Base-by-base conservation (phyloP, 176 grass and related monocot genomes). In the Cenchrus purpureus region DNA sequence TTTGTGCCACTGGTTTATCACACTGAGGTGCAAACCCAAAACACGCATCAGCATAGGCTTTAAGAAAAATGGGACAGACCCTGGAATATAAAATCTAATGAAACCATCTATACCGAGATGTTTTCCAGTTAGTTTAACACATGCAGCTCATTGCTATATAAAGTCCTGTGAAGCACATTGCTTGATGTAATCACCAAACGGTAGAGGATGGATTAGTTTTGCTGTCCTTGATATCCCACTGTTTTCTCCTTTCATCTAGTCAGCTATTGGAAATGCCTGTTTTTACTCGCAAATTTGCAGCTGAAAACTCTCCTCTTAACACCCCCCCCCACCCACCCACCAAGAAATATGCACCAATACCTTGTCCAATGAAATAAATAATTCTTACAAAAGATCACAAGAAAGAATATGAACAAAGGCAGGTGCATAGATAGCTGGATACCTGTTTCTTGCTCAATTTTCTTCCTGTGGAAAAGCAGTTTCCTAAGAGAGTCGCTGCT, bases 371-470 rank as follows among this genome's bases (percentile, higher is more conserved):
- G 51, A 43, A 15, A 79, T 78, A 3, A 60, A 77, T 32, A 10
- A 61, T 59, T 61, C 56, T 52, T 79, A 56, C 61, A 82, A 34
- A 80, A 65, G 46, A 68, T 15, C 45, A 51, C 63, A 61, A 81
- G 60, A 52, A 89, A 49, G 65, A 57, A 31, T 61, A 65, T 79
- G 63, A 85, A 55, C 34, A 74, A 57, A 84, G 11, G 29, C n/a
- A 82, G 12, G 77, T 28, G 54, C 5, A 86, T 19, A 74, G 2
- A 42, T 62, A 22, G 71, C 44, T 64, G 61, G 44, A 82, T 90
- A 96, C 97, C 97, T 91, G 97, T 91, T 87, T 95, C 97, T 84
- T 89, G 87, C 82, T 98, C 97, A 82, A 98, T 94, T 76, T 54
- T 92, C 83, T 98, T 98, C 83, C 91, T 94, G 71, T 94, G 74